Percentiles rank a stretch among this genome's conserved stretches.
Conservation (phyloP, 2,329 filamentous ascomycete genomes). For the Penicillium sp. region DNA sequence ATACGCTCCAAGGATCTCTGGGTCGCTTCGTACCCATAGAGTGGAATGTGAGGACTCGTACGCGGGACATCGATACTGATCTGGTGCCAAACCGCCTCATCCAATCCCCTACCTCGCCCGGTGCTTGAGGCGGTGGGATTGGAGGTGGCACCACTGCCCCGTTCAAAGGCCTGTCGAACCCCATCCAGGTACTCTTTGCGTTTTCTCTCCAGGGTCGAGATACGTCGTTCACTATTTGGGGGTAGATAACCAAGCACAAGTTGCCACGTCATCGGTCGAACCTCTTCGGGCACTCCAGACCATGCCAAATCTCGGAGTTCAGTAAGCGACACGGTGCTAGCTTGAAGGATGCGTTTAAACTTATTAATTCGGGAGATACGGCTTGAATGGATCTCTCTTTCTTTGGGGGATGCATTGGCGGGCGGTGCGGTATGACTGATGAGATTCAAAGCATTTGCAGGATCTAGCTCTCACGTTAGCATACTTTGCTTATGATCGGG, state of each 20-base stretch:
- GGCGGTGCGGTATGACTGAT: conserved; percentile 82
- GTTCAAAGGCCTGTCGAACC: conserved; percentile 67
- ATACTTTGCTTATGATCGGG: neutral
- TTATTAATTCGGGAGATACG: conserved; percentile 95
- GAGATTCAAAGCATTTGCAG: conserved; percentile 90
- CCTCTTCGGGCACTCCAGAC: conserved; percentile 92
- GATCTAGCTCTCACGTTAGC: conserved; percentile 49
- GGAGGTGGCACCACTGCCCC: conserved; percentile 45
- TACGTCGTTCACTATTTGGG: conserved; percentile 90
- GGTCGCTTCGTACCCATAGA: conserved; percentile 95
- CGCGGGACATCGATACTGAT: conserved; percentile 97
- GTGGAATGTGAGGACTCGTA: conserved; percentile 91
- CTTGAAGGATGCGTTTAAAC: conserved; percentile 93
- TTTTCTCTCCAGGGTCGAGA: conserved; percentile 88
- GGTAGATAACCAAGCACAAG: conserved; percentile 91
- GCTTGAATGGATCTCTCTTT: conserved; percentile 81
- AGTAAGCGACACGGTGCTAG: conserved; percentile 80
- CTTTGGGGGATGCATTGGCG: conserved; percentile 73
- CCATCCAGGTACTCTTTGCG: conserved; percentile 96
- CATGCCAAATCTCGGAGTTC: conserved; percentile 85
- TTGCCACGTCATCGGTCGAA: conserved; percentile 99
- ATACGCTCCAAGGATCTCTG: conserved; percentile 93
- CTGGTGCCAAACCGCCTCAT: conserved; percentile 99
- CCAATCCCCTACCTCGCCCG: conserved; percentile 71
- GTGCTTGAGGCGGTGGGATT: conserved; percentile 44